Evolutionary conservation across 140 eudicot species (phyloP).

Genomic region (Senecio squalidus): DNA sequence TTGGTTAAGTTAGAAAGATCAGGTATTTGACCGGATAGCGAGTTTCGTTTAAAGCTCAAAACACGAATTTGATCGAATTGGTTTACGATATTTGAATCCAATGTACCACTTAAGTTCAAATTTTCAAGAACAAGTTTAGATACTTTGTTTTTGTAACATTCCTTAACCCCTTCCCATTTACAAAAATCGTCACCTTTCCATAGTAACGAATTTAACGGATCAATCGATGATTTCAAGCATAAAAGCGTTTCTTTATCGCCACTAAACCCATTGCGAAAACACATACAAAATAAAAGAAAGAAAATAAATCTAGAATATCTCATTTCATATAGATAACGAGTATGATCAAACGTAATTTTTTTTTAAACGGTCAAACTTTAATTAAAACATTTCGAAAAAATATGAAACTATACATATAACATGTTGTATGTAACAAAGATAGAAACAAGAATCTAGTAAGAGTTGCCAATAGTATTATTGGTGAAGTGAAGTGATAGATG

Average conservation of each 20-base stretch:
- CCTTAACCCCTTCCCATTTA: conserved; percentile 41
- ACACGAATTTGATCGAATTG: conserved; percentile 42
- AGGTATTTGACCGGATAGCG: conserved; percentile 37
- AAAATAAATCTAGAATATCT: neutral
- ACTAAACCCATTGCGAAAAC: conserved; percentile 3
- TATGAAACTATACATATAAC: neutral
- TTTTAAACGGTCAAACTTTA: neutral
- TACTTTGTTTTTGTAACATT: conserved; percentile 23
- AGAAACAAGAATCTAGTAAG: conserved; percentile 2
- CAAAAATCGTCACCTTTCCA: conserved; percentile 18
- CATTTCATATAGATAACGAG: neutral
- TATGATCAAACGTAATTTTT: neutral
- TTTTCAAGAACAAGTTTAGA: conserved; percentile 27
- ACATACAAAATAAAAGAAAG: conserved; percentile 1
- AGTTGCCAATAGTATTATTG: neutral
- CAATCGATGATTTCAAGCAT: conserved; percentile 25
- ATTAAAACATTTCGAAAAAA: neutral
- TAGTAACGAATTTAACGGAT: conserved; percentile 15
- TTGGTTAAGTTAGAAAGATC: conserved; percentile 27
- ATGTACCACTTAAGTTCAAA: conserved; percentile 23
- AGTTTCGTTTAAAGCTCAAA: conserved; percentile 34
- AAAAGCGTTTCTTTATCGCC: conserved; percentile 23
- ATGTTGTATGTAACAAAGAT: neutral
- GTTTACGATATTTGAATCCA: conserved; percentile 20
- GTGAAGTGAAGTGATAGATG: conserved; percentile 3